Evolutionary conservation across 2,329 filamentous ascomycete species (phyloP).

Genomic region (Ascochyta viciae-villosae): DNA sequence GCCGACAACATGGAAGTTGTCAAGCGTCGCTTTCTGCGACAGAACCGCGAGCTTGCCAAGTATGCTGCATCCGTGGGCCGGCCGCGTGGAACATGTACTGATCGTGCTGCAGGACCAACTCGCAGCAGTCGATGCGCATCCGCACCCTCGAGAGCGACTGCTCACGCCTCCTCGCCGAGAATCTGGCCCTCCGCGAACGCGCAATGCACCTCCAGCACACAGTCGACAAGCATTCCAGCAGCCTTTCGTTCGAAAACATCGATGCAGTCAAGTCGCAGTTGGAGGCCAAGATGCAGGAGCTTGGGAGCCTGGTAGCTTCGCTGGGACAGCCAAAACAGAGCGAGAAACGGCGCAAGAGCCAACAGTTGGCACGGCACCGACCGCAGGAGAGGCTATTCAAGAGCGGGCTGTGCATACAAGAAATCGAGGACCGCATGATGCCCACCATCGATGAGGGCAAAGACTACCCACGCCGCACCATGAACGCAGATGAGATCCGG

Average conservation of each 20-base stretch:
- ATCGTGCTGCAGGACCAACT: conserved; percentile 66
- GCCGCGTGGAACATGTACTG: conserved; percentile 8
- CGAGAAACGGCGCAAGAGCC: conserved; percentile 54
- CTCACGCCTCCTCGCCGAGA: conserved; percentile 77
- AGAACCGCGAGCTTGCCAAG: conserved; percentile 82
- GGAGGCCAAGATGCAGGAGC: conserved; percentile 74
- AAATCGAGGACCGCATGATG: conserved; percentile 62
- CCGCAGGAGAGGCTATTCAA: conserved; percentile 64
- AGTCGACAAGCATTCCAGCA: conserved; percentile 66
- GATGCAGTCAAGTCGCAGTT: conserved; percentile 73
- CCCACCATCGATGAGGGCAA: conserved; percentile 76
- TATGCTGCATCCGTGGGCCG: conserved; percentile 21
- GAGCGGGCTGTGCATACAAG: conserved; percentile 53
- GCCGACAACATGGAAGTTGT: conserved; percentile 72
- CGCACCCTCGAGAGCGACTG: conserved; percentile 78
- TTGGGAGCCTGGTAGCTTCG: conserved; percentile 70
- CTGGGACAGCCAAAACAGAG: conserved; percentile 59
- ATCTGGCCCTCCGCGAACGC: conserved; percentile 74
- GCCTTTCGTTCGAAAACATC: conserved; percentile 70
- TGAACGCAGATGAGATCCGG: conserved; percentile 69
- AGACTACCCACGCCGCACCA: conserved; percentile 69
- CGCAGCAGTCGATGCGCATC: conserved; percentile 77
- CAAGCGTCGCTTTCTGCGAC: conserved; percentile 78
- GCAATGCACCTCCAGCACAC: conserved; percentile 74
- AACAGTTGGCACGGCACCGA: conserved; percentile 54